A percentile compares a stretch with the other conserved stretches of the same genome.
phyloP scores from a whole-genome alignment of 2,329 filamentous ascomycete genomes.

The Didymella pinodella region DNA sequence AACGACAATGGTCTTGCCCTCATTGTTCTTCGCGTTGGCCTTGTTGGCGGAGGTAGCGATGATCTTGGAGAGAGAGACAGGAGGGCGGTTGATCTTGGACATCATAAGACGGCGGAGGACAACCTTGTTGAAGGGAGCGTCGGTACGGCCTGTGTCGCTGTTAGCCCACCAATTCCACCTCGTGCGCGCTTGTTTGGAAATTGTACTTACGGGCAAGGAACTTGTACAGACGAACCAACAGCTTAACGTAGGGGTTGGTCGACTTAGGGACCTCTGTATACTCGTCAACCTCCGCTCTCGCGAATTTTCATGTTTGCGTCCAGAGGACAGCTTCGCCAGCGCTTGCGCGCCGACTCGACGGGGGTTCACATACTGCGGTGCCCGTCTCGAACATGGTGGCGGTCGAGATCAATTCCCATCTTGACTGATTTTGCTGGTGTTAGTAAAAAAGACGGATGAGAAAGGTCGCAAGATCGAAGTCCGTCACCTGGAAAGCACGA shows the following conservation, averaged over 20 bases:
- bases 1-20: slow-evolving; percentile 87
- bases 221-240: slow-evolving; percentile 98
- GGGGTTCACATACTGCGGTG: slow-evolving; percentile 68
- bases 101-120: slow-evolving; percentile 97
- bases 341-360: slow-evolving; percentile 51
- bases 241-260: slow-evolving; percentile 96
- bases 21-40: slow-evolving; percentile 62
- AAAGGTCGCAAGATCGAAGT: slow-evolving; percentile 1
- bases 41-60: slow-evolving; percentile 66
- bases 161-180: slow-evolving; percentile 35
- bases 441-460: no score
- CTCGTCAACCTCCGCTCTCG: slow-evolving; percentile 48
- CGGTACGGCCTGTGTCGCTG: slow-evolving; percentile 78
- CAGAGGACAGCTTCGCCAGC: slow-evolving; percentile 50
- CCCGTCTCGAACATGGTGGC: slow-evolving; percentile 69
- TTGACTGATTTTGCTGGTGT: slow-evolving; percentile 46
- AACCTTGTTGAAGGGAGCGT: slow-evolving; percentile 98
- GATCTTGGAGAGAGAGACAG: slow-evolving; percentile 93
- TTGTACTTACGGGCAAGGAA: slow-evolving; percentile 86
- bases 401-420: slow-evolving; percentile 58
- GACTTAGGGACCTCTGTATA: slow-evolving; percentile 70
- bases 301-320: slow-evolving; percentile 50
- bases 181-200: slow-evolving; percentile 14
- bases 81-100: slow-evolving; percentile 92
- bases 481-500: background rate